Percentiles rank a stretch among this genome's conserved stretches.
phyloP scores from a whole-genome alignment of 805 yeast genomes.

The Yamadazyma akitaensis region DNA sequence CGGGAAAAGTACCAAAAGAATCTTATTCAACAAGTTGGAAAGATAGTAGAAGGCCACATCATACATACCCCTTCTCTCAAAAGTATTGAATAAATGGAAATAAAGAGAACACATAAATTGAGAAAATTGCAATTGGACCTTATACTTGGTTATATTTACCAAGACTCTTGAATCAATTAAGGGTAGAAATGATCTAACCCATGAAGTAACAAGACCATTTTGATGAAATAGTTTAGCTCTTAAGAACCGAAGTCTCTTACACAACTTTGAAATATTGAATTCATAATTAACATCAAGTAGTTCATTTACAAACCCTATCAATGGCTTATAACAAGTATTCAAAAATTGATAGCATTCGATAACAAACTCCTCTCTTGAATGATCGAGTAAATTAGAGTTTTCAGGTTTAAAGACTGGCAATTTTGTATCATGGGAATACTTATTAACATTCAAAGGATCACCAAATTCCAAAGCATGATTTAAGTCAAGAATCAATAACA shows the following conservation, averaged over 20 bases:
- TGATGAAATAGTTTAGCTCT: slow-evolving; percentile 14
- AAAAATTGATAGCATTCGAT: slow-evolving; percentile 26
- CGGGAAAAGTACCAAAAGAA: slow-evolving; percentile 29
- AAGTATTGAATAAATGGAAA: slow-evolving; percentile 36
- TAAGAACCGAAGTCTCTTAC: slow-evolving; percentile 4
- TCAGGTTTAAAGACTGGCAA: slow-evolving; percentile 33
- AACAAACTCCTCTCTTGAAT: slow-evolving; percentile 35
- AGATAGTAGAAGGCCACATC: slow-evolving; percentile 34
- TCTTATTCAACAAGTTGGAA: slow-evolving; percentile 23
- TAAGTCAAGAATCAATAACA: slow-evolving; percentile 27
- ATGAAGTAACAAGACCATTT: slow-evolving; percentile 19
- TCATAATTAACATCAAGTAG: slow-evolving; percentile 9
- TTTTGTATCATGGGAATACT: slow-evolving; percentile 27
- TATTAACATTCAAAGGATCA: slow-evolving; percentile 30
- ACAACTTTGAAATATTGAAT: slow-evolving; percentile 4
- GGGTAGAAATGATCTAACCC: slow-evolving; percentile 17
- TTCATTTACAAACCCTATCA: slow-evolving; percentile 10
- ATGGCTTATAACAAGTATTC: slow-evolving; percentile 23
- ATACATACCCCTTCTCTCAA: slow-evolving; percentile 28
- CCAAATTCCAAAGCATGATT: slow-evolving; percentile 28
- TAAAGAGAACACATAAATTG: slow-evolving; percentile 26
- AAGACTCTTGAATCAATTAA: slow-evolving; percentile 17
- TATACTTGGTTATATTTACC: slow-evolving; percentile 13
- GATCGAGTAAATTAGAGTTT: slow-evolving; percentile 29
- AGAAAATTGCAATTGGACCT: slow-evolving; percentile 22